Percentiles rank a stretch among this genome's conserved stretches.
Evolutionary conservation across 495 filamentous ascomycete species (phyloP).

Genomic region (Beverwykella pulmonaria): DNA sequence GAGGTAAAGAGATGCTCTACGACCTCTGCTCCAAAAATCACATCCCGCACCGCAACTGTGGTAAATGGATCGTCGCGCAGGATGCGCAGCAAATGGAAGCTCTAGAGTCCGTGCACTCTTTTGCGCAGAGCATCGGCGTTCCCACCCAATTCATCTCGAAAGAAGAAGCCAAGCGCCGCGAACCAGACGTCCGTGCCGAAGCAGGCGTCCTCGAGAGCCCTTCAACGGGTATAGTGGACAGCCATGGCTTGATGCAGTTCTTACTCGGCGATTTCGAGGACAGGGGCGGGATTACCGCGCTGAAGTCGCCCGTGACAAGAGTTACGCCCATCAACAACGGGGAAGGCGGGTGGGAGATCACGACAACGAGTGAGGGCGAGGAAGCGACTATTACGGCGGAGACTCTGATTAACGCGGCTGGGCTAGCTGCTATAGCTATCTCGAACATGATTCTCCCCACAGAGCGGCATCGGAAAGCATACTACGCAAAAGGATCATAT

Average conservation of each 20-base stretch:
- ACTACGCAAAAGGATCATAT: constrained; percentile 94
- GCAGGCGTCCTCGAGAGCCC: constrained; percentile 78
- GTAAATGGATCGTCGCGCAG: constrained; percentile 97
- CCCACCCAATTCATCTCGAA: constrained; percentile 70
- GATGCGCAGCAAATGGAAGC: constrained; percentile 65
- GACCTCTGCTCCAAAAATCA: constrained; percentile 65
- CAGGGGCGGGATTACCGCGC: constrained; percentile 70
- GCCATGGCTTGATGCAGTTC: constrained; percentile 78
- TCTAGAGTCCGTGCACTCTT: constrained; percentile 66
- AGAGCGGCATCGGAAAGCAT: constrained; percentile 59
- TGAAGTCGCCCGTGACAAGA: constrained; percentile 62
- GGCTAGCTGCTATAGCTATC: constrained; percentile 72
- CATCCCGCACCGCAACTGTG: constrained; percentile 73
- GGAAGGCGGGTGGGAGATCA: constrained; percentile 56
- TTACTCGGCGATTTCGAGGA: constrained; percentile 79
- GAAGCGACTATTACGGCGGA: constrained; percentile 65
- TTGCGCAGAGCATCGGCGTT: constrained; percentile 66
- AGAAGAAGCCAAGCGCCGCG: constrained; percentile 62
- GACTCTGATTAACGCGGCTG: constrained; percentile 82
- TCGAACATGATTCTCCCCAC: constrained; percentile 79
- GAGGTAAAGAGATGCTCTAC: constrained; percentile 77
- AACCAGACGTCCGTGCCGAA: constrained; percentile 72
- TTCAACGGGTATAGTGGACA: constrained; percentile 88
- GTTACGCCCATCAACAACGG: constrained; percentile 58
- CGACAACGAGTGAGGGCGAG: constrained; percentile 52